Conservation (phyloP, 2,329 filamentous ascomycete genomes). For the Geosmithia flava region DNA sequence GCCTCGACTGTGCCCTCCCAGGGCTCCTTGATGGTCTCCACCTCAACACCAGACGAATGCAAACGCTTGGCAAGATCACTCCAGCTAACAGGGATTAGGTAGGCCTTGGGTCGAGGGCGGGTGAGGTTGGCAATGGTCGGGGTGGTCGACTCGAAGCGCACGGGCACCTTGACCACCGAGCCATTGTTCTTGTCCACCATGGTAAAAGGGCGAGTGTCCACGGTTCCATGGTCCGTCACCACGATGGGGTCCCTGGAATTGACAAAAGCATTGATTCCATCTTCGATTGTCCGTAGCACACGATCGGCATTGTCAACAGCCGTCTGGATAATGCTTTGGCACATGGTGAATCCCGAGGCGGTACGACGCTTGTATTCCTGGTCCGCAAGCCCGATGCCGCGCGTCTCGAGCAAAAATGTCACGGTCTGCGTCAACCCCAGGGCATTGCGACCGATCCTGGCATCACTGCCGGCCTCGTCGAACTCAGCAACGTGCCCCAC, state of each 20-base stretch:
- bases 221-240: constrained; percentile 12
- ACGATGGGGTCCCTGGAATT: constrained; percentile 12
- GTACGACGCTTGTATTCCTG: constrained; percentile 17
- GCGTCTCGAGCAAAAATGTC: constrained; percentile 15
- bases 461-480: constrained; percentile 14
- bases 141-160: constrained; percentile 16
- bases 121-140: constrained; percentile 15
- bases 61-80: constrained; percentile 13
- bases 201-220: constrained; percentile 8
- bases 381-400: constrained; percentile 16
- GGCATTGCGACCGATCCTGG: constrained; percentile 16
- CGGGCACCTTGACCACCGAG: constrained; percentile 10
- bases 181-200: constrained; percentile 16
- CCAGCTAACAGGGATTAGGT: constrained; percentile 16
- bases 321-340: constrained; percentile 13
- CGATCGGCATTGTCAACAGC: constrained; percentile 14
- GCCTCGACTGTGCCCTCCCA: constrained; percentile 15
- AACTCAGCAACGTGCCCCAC: constrained; percentile 9
- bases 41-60: constrained; percentile 10
- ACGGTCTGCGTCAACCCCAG: constrained; percentile 16
- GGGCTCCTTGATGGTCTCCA: constrained; percentile 9
- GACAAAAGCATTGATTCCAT: constrained; percentile 12
- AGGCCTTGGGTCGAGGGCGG: constrained; percentile 14
- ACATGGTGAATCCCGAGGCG: constrained; percentile 14
- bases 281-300: constrained; percentile 12